Evolutionary conservation across 2,329 filamentous ascomycete species (phyloP).

Genomic region (Talaromyces islandicus): DNA sequence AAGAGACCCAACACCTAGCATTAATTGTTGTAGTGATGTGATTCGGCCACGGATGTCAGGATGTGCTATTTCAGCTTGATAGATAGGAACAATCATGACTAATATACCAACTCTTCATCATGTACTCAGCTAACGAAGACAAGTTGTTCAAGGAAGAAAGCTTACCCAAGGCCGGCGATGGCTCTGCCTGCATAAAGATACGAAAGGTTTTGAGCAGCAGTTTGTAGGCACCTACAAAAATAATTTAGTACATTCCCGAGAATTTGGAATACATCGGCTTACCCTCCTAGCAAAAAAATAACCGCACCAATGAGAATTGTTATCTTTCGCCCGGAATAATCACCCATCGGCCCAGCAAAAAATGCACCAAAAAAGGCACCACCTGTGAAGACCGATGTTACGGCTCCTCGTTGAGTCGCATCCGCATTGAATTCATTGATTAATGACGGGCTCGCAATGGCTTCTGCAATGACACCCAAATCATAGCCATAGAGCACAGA

Average conservation of each 20-base stretch:
- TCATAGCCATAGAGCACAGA: constrained; percentile 56
- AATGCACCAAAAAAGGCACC: constrained; percentile 67
- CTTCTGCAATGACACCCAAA: constrained; percentile 55
- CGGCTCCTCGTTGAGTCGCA: constrained; percentile 49
- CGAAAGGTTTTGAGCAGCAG: constrained; percentile 53
- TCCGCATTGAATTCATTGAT: constrained; percentile 24
- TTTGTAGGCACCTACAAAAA: constrained; percentile 50
- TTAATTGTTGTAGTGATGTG: constrained; percentile 73
- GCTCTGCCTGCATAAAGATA: constrained; percentile 67
- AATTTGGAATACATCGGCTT: constrained; percentile 12
- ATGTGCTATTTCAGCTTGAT: constrained; percentile 72
- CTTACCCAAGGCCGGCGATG: constrained; percentile 61
- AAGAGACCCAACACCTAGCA: constrained; percentile 70
- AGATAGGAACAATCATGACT: constrained; percentile 63
- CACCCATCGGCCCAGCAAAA: constrained; percentile 57
- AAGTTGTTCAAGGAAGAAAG: constrained; percentile 4
- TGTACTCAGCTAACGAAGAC: not conserved
- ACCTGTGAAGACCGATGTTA: constrained; percentile 72
- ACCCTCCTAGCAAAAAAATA: constrained; percentile 67
- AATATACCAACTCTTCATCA: constrained; percentile 50
- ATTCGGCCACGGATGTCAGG: constrained; percentile 70
- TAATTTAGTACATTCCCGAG: not conserved
- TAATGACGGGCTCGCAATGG: constrained; percentile 40
- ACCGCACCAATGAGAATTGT: constrained; percentile 68
- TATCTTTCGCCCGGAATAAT: constrained; percentile 61